Evolutionary conservation across 495 filamentous ascomycete genomes (phyloP), one percentile per base, ranked within the genome.

Genomic region (Sordaria brevicollis): DNA sequence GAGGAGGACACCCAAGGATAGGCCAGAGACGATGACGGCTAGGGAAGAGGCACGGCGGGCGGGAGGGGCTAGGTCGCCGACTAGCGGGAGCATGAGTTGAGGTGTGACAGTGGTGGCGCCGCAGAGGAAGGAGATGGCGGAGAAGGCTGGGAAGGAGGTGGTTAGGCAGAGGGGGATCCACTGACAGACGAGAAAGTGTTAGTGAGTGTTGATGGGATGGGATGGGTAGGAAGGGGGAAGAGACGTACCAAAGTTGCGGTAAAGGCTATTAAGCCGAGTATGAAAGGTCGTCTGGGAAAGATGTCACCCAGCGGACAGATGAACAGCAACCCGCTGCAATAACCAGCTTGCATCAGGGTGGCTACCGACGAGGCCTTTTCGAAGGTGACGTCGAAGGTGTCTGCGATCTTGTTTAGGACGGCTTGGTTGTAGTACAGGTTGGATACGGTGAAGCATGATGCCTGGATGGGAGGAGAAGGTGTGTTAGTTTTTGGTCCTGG

Each of bases 21-120:
- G 81, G n/a, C 92, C 92, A 0, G 91, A 92, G 35, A 90, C 88
- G 10, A 94, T 90, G 73, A 94, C 86, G 19, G 90, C 89, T 2
- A 85, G 74, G 86, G 89, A 89, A 7, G 86, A 86, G 13, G 90
- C 90, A 8, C 91, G 87, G 35, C 89, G 87, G 31, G 87, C 78
- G 4, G 87, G 83, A 0, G 92, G 92, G 0, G 91, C 91, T 33
- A 94, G 88, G 75, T 94, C 91, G 25, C 92, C 92, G 5, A 94
- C 91, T 0, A 96, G 81, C 0, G 92, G 92, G 19, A 96, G 89
- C 90, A 94, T 90, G 66, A 93, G 84, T 79, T 95, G 92, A 1
- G 92, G 92, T 11, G 92, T 94, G 5, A 96, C 92, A 2, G 92
- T 96, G 10, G 90, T 88, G n/a, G 91, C 73, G 15, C 88, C 88